Base-by-base conservation (phyloP, 2,329 filamentous ascomycete genomes). In the Zymoseptoria pseudotritici region DNA sequence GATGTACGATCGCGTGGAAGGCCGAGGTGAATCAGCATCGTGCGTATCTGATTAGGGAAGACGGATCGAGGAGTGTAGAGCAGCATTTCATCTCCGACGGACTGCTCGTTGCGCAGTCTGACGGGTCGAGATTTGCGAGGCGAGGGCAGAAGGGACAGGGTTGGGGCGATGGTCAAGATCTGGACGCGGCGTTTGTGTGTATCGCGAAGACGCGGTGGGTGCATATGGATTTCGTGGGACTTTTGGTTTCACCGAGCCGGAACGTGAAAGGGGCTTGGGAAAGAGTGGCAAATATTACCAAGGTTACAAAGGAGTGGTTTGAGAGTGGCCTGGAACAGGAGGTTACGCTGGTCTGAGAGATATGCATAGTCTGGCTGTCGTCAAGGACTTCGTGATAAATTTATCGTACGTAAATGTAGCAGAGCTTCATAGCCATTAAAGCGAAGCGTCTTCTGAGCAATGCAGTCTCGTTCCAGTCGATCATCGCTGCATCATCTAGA, bases 401-500 rank as follows among this genome's bases (percentile, higher is more conserved):
- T 2, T 29, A 9, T 9, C 26, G 8, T 2, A 8, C 8, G 26
- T 29, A 29, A 29, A 29, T 29, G 2, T 29, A 29, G 26, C 26
- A 29, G 7, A 9, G 26, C 26, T 1, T 29, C 26, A 29, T 29
- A 5, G 26, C 8, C 26, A 29, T 29, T 29, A 2, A 29, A 29
- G 26, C 26, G 36, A 6, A n/a, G 5, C 17, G 36, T 46, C 17
- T 11, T 17, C 17, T 7, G 36, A 17, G 36, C 36, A 46, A 13
- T 46, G 13, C 36, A n/a, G 1, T 3, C 36, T n/a, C 36, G 36
- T n/a, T 46, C 11, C 3, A n/a, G 6, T 11, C 36, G 17, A 13
- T 29, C 4, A n/a, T 46, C 13, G n/a, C 13, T 6, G 36, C 36
- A 46, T n/a, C 11, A n/a, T 46, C 26, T 22, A 85, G 71, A 87